A percentile compares a stretch with the other conserved stretches of the same genome.
phyloP scores from a whole-genome alignment of 2,329 filamentous ascomycete species.

The Xylariaceae sp. region DNA sequence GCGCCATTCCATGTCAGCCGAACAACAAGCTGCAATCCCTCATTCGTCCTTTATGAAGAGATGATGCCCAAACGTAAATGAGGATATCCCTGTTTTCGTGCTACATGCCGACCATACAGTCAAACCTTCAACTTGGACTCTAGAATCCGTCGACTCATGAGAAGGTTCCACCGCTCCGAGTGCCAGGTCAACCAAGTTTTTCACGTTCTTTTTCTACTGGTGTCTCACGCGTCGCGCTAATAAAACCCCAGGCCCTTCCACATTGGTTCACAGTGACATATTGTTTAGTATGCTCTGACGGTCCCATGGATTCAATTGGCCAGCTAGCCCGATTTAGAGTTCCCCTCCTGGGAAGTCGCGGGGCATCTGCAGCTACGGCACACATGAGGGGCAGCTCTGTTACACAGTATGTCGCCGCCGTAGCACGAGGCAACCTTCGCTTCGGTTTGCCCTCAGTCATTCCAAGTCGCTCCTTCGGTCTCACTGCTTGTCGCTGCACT shows the following conservation, averaged over 20 bases:
- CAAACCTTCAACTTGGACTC: neutral
- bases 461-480: neutral
- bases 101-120: neutral
- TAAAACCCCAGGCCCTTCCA: neutral
- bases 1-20: no score
- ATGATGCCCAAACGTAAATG: neutral
- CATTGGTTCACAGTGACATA: neutral
- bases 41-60: neutral
- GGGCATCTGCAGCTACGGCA: constrained; percentile 1
- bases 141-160: neutral
- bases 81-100: no score
- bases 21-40: no score
- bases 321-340: constrained; percentile 11
- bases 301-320: constrained; percentile 13
- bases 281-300: neutral
- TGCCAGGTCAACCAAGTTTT: neutral
- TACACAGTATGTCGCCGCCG: constrained; percentile 4
- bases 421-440: constrained; percentile 1
- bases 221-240: neutral
- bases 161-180: neutral
- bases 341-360: constrained; percentile 10
- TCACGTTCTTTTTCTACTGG: neutral
- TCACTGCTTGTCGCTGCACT: neutral
- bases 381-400: constrained; percentile 11
- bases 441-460: neutral